Evolutionary conservation across 2,329 filamentous ascomycete genomes (phyloP), one percentile per base, ranked within the genome.

Genomic region (Aspergillus pseudotamarii): DNA sequence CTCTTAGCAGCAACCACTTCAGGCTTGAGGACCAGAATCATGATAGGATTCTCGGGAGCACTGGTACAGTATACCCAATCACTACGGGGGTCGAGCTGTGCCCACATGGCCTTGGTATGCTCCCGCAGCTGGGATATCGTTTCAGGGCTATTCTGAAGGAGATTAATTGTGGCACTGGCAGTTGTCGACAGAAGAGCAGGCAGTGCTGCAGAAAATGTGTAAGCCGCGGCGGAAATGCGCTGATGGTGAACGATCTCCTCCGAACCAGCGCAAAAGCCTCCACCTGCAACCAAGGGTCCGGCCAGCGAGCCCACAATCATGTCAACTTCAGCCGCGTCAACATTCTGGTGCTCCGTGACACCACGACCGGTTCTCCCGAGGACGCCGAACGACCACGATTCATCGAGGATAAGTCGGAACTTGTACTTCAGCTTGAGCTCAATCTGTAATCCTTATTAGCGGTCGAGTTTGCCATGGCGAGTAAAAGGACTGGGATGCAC

Each of bases 371-470:
- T 97, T 65, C 93, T 87, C 55, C 95, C 95, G 6, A 99, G 86
- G 21, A 98, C 91, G 64, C 94, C 96, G 76, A 98, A 99, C 1
- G 94, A 97, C 90, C 92, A 96, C 1, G 94, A 97, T 82, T 99
- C 95, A 77, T 99, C 95, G 43, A 99, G 88, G 68, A 98, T 96
- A 61, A 99, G 87, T 72, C 95, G 93, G 83, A 98, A 99, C 82
- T 97, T 99, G 86, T 98, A 97, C 77, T 91, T 92, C 70, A 94
- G 89, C 80, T 97, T 97, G 70, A 99, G 85, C 76, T 97, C 94
- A 67, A 98, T 85, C 90, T 92, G 12, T 1, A 57, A 38, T 23
- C 10, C 6, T 21, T 45, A 30, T 59, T 45, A 61, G 59, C 43
- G 14, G 14, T 19, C 19, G 19, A 6, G 12, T 19, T 11, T 16